These are phyloP conservation scores for Solanum appendiculatum DNA, from an alignment of 257 asterid species.

Conservation along the genomic window DNA sequence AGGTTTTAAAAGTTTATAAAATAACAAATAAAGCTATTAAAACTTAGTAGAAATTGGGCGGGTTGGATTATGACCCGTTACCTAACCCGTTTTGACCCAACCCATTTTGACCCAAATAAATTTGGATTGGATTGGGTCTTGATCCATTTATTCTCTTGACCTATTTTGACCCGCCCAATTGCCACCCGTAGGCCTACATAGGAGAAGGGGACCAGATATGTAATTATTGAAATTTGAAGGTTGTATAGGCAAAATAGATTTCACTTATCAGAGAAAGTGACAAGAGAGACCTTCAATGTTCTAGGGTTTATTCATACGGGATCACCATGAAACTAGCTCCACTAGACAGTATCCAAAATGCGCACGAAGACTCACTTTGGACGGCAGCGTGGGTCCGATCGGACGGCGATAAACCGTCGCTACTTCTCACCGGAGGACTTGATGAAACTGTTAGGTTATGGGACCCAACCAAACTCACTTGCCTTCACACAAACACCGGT, in stretches of 20 bases:
- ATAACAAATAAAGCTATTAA: too few relatives aligned
- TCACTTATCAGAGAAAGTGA: neutral
- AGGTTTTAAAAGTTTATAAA: too few relatives aligned
- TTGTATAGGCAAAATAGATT: neutral
- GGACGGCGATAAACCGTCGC: slow-evolving; percentile 33
- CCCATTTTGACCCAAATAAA: too few relatives aligned
- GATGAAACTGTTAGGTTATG: slow-evolving; percentile 86
- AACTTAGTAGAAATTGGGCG: too few relatives aligned
- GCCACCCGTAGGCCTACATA: too few relatives aligned
- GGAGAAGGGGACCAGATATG: neutral
- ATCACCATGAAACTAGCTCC: slow-evolving; percentile 63
- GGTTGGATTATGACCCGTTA: too few relatives aligned
- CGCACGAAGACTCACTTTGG: slow-evolving; percentile 93
- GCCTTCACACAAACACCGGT: slow-evolving; percentile 58
- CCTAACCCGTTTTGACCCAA: too few relatives aligned
- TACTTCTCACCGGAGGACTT: slow-evolving; percentile 85
- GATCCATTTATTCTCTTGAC: too few relatives aligned
- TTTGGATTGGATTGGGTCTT: too few relatives aligned
- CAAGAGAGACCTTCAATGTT: neutral
- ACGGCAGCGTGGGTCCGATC: slow-evolving; percentile 80
- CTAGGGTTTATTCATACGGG: neutral
- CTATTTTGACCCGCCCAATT: too few relatives aligned
- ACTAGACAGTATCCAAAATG: slow-evolving; percentile 50
- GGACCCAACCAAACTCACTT: slow-evolving; percentile 48
- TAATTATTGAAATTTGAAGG: neutral